Percentiles rank a stretch among this genome's conserved stretches.
phyloP scores from a whole-genome alignment of 495 filamentous ascomycete genomes.

The Penicillium fimorum region DNA sequence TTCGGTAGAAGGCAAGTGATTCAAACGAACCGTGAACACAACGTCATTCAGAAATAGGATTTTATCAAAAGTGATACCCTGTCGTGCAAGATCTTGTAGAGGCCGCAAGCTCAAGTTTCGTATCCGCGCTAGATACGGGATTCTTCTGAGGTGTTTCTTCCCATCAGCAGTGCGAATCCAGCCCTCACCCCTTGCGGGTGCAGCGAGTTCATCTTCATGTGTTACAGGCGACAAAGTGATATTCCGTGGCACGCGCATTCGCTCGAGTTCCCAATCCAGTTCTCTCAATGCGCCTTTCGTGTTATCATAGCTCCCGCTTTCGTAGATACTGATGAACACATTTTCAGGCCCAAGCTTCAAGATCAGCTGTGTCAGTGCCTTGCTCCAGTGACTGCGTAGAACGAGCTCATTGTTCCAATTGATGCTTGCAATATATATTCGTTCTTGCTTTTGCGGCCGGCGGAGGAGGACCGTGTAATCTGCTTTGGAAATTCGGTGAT shows the following conservation, averaged over 20 bases:
- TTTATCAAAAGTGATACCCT: conserved; percentile 60
- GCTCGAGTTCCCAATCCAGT: conserved; percentile 55
- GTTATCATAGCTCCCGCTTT: conserved; percentile 70
- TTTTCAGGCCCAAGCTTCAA: conserved; percentile 60
- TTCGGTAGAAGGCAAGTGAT: background rate
- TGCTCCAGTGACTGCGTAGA: conserved; percentile 61
- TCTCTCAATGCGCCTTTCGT: conserved; percentile 63
- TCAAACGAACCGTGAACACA: conserved; percentile 59
- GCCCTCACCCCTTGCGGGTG: conserved; percentile 41
- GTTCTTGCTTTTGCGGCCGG: conserved; percentile 30
- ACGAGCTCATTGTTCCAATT: conserved; percentile 71
- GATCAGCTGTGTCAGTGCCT: conserved; percentile 56
- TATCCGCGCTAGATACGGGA: conserved; percentile 64
- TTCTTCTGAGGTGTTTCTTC: conserved; percentile 57
- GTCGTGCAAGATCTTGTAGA: conserved; percentile 40
- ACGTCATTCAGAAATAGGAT: conserved; percentile 76
- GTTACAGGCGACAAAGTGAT: conserved; percentile 55
- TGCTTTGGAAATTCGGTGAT: conserved; percentile 17
- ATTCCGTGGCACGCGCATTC: conserved; percentile 49
- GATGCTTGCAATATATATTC: conserved; percentile 63
- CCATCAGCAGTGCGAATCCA: conserved; percentile 57
- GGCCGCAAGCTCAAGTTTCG: conserved; percentile 58
- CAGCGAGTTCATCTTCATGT: conserved; percentile 53
- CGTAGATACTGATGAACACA: conserved; percentile 67
- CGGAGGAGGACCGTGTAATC: conserved; percentile 16